phyloP scores from a whole-genome alignment of 345 rosid genomes.

The Viola odorata region DNA sequence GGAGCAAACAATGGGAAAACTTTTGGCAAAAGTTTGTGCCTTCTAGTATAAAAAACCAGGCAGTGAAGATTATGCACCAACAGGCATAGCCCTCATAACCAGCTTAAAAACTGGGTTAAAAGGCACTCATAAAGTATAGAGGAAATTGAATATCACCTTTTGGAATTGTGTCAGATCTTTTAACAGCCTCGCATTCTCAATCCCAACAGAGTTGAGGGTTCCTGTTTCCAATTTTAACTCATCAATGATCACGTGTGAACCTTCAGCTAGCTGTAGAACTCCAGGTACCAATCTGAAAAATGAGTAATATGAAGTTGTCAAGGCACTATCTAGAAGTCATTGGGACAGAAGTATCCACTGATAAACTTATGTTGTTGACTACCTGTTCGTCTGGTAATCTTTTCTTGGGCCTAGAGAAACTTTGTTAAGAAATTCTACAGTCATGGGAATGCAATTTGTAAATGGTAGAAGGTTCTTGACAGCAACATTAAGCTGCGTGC shows the following conservation, averaged over 20 bases:
- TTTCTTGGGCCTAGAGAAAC: slow-evolving; percentile 71
- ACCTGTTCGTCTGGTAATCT: slow-evolving; percentile 76
- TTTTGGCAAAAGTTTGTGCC: too few species aligned
- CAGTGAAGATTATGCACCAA: too few species aligned
- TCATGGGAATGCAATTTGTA: slow-evolving; percentile 53
- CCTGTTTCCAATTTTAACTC: slow-evolving; percentile 80
- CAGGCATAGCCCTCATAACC: too few species aligned
- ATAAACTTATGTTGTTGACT: background rate
- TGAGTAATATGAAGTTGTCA: slow-evolving; percentile 9
- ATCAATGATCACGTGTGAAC: slow-evolving; percentile 69
- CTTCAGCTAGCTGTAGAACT: slow-evolving; percentile 68
- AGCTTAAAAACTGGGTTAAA: too few species aligned
- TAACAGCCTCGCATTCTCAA: slow-evolving; percentile 66
- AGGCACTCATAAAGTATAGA: background rate
- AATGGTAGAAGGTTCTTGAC: slow-evolving; percentile 67
- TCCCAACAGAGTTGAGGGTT: slow-evolving; percentile 66
- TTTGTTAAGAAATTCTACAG: slow-evolving; percentile 61
- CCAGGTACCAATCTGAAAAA: slow-evolving; percentile 62
- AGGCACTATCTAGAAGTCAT: background rate
- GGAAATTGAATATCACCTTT: slow-evolving; percentile 41
- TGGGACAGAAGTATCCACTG: background rate
- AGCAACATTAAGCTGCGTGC: slow-evolving; percentile 36
- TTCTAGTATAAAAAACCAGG: too few species aligned
- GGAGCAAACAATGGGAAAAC: background rate
- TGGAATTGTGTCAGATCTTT: slow-evolving; percentile 62